Base-by-base conservation (phyloP, 805 yeast genomes). In the Millerozyma miso region DNA sequence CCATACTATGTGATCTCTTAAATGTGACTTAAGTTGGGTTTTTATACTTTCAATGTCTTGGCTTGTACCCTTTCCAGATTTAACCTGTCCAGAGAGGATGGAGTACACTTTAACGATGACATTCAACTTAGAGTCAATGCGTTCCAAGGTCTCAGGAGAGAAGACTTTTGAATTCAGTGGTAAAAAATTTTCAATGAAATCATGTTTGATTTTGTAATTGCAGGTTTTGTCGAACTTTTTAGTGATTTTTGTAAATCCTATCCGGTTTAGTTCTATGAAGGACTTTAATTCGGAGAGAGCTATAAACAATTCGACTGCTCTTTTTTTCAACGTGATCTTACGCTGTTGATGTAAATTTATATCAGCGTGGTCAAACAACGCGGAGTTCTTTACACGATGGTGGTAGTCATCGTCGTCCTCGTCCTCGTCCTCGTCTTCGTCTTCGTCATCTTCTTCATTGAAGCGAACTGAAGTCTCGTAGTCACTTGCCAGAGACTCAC, bases 1-100 rank as follows among this genome's bases (percentile, higher is more conserved):
- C 95, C 97, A 91, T 15, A 90, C 96, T 31, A 91, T 86, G 61
- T 91, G 95, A 55, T 91, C 99, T 49, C 97, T 74, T 49, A 91
- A 65, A 49, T 76, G 76, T 3, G 77, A 65, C 49, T 72, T 69
- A 43, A 77, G 62, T 40, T 76, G 80, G 33, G 64, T 62, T 37
- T 66, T 69, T 33, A 78, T 71, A 14, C 58, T 44, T 6, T 71
- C 73, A 36, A 66, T 54, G 40, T 61, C 62, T 73, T 79, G 33
- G 58, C 54, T 68, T 0, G 90, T 85, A 35, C 75, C 56, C 51
- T 74, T 53, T 10, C 29, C 29, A 7, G 72, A 58, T 16, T 80
- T 60, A 14, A 69, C 52, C 35, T 53, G 52, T 26, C 58, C 64
- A 3, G 63, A 52, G 31, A 65, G 56, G 38, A 58, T 61, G 2